Evolutionary conservation across 768 basidiomycete species (phyloP).

Genomic region (Suillus hirtellus): DNA sequence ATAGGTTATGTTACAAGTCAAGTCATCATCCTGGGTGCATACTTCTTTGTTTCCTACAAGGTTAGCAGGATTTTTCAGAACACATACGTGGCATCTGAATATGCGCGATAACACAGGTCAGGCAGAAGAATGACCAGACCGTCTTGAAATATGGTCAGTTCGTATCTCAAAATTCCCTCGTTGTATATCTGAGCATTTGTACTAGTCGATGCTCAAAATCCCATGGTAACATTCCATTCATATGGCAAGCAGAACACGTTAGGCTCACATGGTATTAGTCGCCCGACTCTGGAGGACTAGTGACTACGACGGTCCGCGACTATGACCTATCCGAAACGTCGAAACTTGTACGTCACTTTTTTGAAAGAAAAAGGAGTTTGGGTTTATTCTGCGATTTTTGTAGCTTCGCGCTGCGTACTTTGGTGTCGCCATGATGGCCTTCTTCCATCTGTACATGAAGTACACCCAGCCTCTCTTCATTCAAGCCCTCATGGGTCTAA

Average conservation of each 20-base stretch:
- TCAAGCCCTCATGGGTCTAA: constrained; percentile 93
- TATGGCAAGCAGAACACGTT: background rate
- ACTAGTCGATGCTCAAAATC: constrained; percentile 70
- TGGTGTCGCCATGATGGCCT: constrained; percentile 84
- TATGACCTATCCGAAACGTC: constrained; percentile 90
- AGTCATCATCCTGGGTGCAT: constrained; percentile 65
- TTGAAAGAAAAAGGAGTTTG: background rate
- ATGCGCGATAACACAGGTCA: constrained; percentile 63
- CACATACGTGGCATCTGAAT: background rate
- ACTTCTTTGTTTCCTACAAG: constrained; percentile 78
- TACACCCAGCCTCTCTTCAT: constrained; percentile 97
- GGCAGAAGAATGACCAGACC: constrained; percentile 92
- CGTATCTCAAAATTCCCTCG: background rate
- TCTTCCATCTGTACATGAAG: constrained; percentile 92
- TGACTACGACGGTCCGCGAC: constrained; percentile 91
- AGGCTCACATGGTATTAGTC: constrained; percentile 38
- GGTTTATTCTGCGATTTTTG: background rate
- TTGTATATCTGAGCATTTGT: constrained; percentile 2
- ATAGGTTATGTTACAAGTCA: constrained; percentile 81
- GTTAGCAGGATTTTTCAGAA: constrained; percentile 36
- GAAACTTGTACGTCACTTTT: constrained; percentile 58
- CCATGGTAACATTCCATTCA: constrained; percentile 58
- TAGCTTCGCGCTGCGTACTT: constrained; percentile 69
- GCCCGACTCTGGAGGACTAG: constrained; percentile 67
- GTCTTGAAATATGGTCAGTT: constrained; percentile 90